Evolutionary conservation across 2,329 filamentous ascomycete genomes (phyloP).

Genomic region (Podosphaera aphanis): DNA sequence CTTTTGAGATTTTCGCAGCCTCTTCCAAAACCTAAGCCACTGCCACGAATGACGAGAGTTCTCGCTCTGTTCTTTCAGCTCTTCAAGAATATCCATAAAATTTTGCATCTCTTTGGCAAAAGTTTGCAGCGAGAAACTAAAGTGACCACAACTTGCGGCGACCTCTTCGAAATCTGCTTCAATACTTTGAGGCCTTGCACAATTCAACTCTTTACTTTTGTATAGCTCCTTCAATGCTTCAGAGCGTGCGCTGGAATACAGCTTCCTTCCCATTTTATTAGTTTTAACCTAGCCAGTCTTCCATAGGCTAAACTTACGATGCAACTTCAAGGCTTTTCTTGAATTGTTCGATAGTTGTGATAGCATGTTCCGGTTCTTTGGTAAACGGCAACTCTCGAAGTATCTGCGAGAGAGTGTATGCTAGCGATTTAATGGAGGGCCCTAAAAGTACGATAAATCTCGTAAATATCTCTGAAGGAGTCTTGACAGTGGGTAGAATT

Average conservation of each 20-base stretch:
- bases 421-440: constrained; percentile 89
- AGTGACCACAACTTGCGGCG: constrained; percentile 90
- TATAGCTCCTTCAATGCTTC: constrained; percentile 63
- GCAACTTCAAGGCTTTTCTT: constrained; percentile 61
- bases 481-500: constrained; percentile 22
- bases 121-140: constrained; percentile 74
- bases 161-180: constrained; percentile 94
- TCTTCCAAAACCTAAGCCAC: constrained; percentile 66
- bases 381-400: constrained; percentile 72
- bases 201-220: constrained; percentile 48
- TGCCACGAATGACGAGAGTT: constrained; percentile 44
- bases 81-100: constrained; percentile 65
- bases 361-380: constrained; percentile 37
- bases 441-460: constrained; percentile 74
- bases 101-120: constrained; percentile 75
- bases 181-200: constrained; percentile 44
- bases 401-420: constrained; percentile 71
- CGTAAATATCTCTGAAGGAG: constrained; percentile 68
- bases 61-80: constrained; percentile 51
- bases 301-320: constrained; percentile 20
- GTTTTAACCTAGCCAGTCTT: background rate
- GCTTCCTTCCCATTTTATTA: constrained; percentile 16
- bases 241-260: constrained; percentile 56
- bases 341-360: constrained; percentile 59
- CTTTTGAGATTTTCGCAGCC: constrained; percentile 9